These are phyloP conservation scores for Arthrobotrys musiformis DNA, from an alignment of 2,329 filamentous ascomycete species.

Conservation along the genomic window DNA sequence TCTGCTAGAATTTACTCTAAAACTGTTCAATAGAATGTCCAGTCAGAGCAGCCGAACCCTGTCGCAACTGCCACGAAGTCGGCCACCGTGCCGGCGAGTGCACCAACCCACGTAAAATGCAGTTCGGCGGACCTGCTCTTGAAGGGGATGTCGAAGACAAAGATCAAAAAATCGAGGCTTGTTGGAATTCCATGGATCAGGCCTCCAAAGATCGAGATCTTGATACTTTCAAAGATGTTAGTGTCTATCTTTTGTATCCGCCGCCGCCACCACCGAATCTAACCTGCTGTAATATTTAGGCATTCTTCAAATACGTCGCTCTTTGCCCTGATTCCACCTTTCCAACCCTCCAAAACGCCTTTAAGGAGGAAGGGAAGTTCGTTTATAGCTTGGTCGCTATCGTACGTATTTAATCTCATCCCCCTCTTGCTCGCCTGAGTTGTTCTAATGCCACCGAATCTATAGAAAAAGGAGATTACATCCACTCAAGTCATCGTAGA, in stretches of 20 bases:
- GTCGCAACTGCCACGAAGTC: slow-evolving; percentile 72
- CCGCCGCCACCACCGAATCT: neutral
- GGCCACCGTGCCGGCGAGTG: slow-evolving; percentile 71
- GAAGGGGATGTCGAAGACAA: slow-evolving; percentile 1
- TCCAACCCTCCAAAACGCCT: slow-evolving; percentile 70
- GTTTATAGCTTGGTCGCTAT: slow-evolving; percentile 72
- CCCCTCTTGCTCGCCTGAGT: neutral
- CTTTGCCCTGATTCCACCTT: slow-evolving; percentile 70
- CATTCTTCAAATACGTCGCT: slow-evolving; percentile 70
- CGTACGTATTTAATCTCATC: slow-evolving; percentile 57
- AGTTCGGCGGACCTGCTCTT: slow-evolving; percentile 54
- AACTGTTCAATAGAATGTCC: slow-evolving; percentile 32
- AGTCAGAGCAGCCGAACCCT: slow-evolving; percentile 60
- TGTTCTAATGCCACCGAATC: neutral
- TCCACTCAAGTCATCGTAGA: slow-evolving; percentile 76
- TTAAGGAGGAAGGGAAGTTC: slow-evolving; percentile 68
- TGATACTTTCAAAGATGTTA: slow-evolving; percentile 71
- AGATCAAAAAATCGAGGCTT: slow-evolving; percentile 64
- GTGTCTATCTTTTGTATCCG: slow-evolving; percentile 61
- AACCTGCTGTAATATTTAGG: slow-evolving; percentile 53
- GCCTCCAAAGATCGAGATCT: slow-evolving; percentile 70
- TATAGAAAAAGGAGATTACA: slow-evolving; percentile 68
- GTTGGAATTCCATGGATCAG: slow-evolving; percentile 69
- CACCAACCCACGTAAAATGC: slow-evolving; percentile 65
- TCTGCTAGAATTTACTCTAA: neutral